Percentiles rank a stretch among this genome's conserved stretches.
These are phyloP conservation scores for Verticillium zaregamsianum DNA, from an alignment of 2,329 filamentous ascomycete genomes.

Conservation along the genomic window DNA sequence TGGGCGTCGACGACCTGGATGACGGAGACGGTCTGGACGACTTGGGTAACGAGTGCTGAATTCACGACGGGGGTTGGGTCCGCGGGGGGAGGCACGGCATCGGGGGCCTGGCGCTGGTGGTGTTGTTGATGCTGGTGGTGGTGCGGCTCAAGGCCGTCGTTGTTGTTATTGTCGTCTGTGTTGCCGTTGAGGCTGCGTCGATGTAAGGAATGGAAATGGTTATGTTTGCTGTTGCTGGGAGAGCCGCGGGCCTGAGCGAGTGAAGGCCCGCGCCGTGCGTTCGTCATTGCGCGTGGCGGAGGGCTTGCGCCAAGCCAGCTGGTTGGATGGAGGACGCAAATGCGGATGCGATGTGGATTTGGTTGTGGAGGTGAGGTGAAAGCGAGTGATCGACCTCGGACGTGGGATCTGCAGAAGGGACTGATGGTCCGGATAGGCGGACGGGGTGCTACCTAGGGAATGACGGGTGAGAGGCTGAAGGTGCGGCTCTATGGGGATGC, in stretches of 20 bases:
- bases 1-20: slow-evolving; percentile 46
- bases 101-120: slow-evolving; percentile 20
- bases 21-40: slow-evolving; percentile 53
- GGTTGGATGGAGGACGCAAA: not conserved
- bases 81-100: not conserved
- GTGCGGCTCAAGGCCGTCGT: slow-evolving; percentile 15
- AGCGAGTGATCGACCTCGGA: not conserved
- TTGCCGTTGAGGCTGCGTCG: slow-evolving; percentile 16
- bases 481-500: not conserved
- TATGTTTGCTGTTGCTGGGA: slow-evolving; percentile 22
- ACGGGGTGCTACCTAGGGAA: not conserved
- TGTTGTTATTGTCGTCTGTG: slow-evolving; percentile 19
- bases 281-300: slow-evolving; percentile 40
- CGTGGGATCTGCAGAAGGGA: not conserved
- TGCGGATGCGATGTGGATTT: not conserved
- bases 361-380: not conserved
- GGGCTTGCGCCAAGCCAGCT: slow-evolving; percentile 8
- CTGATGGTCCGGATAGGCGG: not conserved
- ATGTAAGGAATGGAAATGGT: slow-evolving; percentile 24
- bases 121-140: slow-evolving; percentile 19
- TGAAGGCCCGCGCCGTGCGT: slow-evolving; percentile 41
- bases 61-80: slow-evolving; percentile 12
- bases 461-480: not conserved
- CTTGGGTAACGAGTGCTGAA: slow-evolving; percentile 31
- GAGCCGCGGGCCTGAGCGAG: slow-evolving; percentile 40